Base-by-base conservation (phyloP, 305 asterid species). In the Solanum hybrid region DNA sequence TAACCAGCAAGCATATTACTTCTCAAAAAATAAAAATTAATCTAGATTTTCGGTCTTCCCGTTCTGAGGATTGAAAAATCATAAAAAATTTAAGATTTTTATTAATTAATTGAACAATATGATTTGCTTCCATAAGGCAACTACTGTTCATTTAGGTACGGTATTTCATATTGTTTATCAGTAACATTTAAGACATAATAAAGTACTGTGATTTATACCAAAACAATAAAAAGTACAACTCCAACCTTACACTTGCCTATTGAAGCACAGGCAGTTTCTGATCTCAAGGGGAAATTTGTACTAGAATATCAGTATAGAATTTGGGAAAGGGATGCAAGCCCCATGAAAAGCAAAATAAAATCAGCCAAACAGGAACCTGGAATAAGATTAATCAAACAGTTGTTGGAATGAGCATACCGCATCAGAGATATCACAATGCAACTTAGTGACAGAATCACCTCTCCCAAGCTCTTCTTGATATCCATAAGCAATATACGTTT, bases 371-470 rank as follows among this genome's bases (percentile, higher is more conserved):
- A 56, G 88, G 73, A 85, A 56, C 88, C n/a, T 84, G 77, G 46
- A 85, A 84, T 84, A 60, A 64, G 77, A 56, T 85, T 78, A 51
- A 78, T 29, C 27, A 66, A 71, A 27, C 7, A 79, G 88, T 24
- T 86, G 72, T 85, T 85, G 86, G 51, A 29, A 89, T 84, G 91
- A 91, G 90, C 91, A 29, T 94, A 96, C 98, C 94, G 98, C 98
- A 91, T 96, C 98, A 90, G 97, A 95, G 88, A 95, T 91, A 91
- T 95, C 97, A 66, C 96, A 95, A 89, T 94, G 98, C 92, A 96
- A 95, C 90, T 96, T 96, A 35, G 98, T 89, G 88, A 95, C 97
- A 0, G 98, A 96, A 90, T 95, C 97, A n/a, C 98, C 98, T 88
- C 91, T 90, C 34, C 96, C 95, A 75, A 94, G 97, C 89, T 95